phyloP scores from a whole-genome alignment of 495 filamentous ascomycete species.

The Poronia punctata region DNA sequence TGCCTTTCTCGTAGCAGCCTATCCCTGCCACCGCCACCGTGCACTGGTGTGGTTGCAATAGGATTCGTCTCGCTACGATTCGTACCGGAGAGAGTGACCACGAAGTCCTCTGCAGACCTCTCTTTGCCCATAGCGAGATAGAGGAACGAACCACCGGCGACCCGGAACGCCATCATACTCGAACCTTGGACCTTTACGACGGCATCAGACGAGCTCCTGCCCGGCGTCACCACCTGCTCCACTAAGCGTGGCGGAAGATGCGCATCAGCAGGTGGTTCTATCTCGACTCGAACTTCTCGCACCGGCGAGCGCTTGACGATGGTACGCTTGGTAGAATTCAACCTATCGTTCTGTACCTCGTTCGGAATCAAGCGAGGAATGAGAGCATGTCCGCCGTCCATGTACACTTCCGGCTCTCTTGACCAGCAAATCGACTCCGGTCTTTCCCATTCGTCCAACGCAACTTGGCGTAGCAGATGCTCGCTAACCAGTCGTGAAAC shows the following conservation, averaged over 20 bases:
- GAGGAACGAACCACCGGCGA: background rate
- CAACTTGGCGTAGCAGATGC: slow-evolving; percentile 6
- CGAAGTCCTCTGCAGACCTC: background rate
- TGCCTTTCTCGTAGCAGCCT: background rate
- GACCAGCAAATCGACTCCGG: slow-evolving; percentile 18
- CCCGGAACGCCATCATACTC: slow-evolving; percentile 1
- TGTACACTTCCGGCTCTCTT: slow-evolving; percentile 25
- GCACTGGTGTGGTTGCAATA: background rate
- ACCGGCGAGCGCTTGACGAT: background rate
- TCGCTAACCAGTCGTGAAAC: slow-evolving; percentile 7
- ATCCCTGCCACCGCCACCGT: too few species aligned
- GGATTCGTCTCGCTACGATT: background rate
- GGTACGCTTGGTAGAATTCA: background rate
- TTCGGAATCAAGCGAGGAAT: background rate
- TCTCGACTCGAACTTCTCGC: background rate
- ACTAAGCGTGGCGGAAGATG: background rate
- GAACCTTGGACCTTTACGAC: background rate
- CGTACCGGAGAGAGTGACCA: background rate
- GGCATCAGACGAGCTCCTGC: too few species aligned
- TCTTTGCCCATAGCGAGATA: slow-evolving; percentile 1
- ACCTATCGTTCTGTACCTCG: background rate
- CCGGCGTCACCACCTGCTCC: background rate
- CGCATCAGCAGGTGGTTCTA: background rate
- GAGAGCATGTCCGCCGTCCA: slow-evolving; percentile 10
- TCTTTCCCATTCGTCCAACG: slow-evolving; percentile 8